A percentile compares a stretch with the other conserved stretches of the same genome.
phyloP scores from a whole-genome alignment of 1,284 basidiomycete species.

The Pseudozyma sp. region DNA sequence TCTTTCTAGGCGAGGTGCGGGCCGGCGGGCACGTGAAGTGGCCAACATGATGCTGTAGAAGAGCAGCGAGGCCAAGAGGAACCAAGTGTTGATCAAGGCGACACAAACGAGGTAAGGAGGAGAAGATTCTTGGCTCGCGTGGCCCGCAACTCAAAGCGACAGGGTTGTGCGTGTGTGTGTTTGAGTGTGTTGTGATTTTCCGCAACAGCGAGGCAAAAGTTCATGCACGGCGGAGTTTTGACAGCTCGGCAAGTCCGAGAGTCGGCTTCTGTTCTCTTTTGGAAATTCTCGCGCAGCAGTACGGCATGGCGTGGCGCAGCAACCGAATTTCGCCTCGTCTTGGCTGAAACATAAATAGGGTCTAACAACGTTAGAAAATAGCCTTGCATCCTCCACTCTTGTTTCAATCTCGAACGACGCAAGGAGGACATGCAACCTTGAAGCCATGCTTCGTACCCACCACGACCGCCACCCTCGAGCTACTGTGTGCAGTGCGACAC shows the following conservation, averaged over 20 bases:
- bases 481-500: too few species aligned
- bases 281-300: not conserved
- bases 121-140: conserved; percentile 11
- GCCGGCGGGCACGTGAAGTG: not conserved
- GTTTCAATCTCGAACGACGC: too few species aligned
- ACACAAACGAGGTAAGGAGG: not conserved
- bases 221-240: conserved; percentile 6
- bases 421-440: too few species aligned
- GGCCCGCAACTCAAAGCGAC: not conserved
- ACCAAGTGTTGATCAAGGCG: not conserved
- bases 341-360: too few species aligned
- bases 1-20: not conserved
- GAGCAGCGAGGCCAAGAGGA: not conserved
- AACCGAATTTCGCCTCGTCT: too few species aligned
- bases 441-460: too few species aligned
- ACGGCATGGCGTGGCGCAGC: not conserved
- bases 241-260: conserved; percentile 6
- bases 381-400: too few species aligned
- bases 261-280: too few species aligned
- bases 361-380: too few species aligned
- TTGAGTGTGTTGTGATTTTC: conserved; percentile 1
- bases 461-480: too few species aligned
- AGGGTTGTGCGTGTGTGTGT: too few species aligned
- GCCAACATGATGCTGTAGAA: not conserved
- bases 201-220: not conserved